phyloP scores from a whole-genome alignment of 768 basidiomycete genomes.

The Stropharia rugosoannulata region DNA sequence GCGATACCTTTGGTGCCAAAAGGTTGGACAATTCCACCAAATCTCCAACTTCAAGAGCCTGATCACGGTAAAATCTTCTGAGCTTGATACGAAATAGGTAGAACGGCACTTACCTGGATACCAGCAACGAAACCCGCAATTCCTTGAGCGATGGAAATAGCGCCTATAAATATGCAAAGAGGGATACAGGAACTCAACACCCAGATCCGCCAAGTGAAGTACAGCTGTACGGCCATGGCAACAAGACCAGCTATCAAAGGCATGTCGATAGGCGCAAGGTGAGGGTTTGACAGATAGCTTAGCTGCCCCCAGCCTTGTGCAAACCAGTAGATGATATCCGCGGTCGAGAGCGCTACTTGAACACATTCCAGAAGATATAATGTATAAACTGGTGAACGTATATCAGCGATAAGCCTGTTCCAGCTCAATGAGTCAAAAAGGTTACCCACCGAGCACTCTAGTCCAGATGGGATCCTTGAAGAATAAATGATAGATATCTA shows the following conservation, averaged over 20 bases:
- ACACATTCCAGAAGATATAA: conserved; percentile 3
- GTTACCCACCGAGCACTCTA: not conserved
- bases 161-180: not conserved
- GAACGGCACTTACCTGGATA: not conserved
- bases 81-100: too few relatives aligned
- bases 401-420: not conserved
- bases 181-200: not conserved
- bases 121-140: conserved; percentile 2
- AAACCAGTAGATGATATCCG: conserved; percentile 4
- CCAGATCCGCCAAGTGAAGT: conserved; percentile 5
- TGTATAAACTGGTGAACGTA: not conserved
- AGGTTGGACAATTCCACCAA: not conserved
- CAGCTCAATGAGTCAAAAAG: not conserved
- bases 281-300: not conserved
- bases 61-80: not conserved
- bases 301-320: conserved; percentile 1
- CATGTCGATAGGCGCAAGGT: conserved; percentile 1
- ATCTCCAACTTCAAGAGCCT: conserved; percentile 3
- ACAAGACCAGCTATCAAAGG: conserved; percentile 1
- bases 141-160: not conserved
- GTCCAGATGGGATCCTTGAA: conserved; percentile 1
- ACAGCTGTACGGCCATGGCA: conserved; percentile 5
- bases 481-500: conserved; percentile 1
- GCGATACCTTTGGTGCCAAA: not conserved
- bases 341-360: not conserved